Evolutionary conservation across 495 filamentous ascomycete species (phyloP).

Genomic region (Daldinia caldariorum): DNA sequence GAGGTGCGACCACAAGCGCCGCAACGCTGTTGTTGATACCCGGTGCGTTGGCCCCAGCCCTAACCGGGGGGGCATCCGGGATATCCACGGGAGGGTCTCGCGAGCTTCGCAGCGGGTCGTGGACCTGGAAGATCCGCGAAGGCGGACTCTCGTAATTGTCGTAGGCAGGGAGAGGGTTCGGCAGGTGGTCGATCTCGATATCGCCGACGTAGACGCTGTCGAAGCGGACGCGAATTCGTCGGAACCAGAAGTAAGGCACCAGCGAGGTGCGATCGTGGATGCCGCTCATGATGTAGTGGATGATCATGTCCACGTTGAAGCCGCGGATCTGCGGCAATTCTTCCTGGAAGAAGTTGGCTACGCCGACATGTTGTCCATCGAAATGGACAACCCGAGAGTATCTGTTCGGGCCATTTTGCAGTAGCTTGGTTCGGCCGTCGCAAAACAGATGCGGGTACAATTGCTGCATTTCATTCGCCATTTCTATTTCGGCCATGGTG

Average conservation of each 20-base stretch:
- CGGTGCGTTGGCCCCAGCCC: too few species aligned
- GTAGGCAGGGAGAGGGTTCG: not conserved
- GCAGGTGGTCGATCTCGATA: not conserved
- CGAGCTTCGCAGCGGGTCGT: too few species aligned
- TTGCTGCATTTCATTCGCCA: not conserved
- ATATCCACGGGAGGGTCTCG: too few species aligned
- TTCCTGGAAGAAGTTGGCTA: not conserved
- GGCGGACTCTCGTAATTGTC: not conserved
- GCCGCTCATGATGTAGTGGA: not conserved
- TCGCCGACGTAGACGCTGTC: not conserved
- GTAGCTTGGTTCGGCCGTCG: not conserved
- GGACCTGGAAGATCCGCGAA: too few species aligned
- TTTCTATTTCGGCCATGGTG: not conserved
- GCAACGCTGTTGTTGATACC: too few species aligned
- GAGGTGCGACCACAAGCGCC: too few species aligned
- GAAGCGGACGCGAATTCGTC: not conserved
- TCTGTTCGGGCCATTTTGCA: not conserved
- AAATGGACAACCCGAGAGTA: not conserved
- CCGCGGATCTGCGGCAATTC: not conserved
- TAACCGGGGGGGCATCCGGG: too few species aligned
- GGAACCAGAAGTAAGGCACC: not conserved
- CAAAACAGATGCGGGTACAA: not conserved
- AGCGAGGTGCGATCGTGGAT: not conserved
- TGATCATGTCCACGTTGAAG: not conserved
- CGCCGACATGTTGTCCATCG: not conserved